A percentile compares a stretch with the other conserved stretches of the same genome.
Conservation (phyloP, 2,329 filamentous ascomycete genomes). For the Xylaria sp. region DNA sequence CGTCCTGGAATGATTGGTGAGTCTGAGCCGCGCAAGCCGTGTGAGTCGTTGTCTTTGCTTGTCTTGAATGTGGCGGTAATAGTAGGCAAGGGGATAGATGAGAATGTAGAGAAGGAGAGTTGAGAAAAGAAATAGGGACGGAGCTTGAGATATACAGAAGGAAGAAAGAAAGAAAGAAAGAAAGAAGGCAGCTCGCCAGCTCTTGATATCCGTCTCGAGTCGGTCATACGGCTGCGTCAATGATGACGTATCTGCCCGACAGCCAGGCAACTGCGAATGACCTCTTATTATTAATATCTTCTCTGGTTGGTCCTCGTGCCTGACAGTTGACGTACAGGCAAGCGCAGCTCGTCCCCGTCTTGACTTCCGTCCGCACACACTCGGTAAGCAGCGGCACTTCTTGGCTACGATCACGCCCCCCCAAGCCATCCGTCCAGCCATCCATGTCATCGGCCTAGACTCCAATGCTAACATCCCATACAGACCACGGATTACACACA, state of each 20-base stretch:
- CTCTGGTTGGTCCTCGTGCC: too few species aligned
- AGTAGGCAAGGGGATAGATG: not conserved
- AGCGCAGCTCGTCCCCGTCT: not conserved
- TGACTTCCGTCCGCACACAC: not conserved
- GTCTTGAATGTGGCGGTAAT: not conserved
- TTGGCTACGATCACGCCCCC: too few species aligned
- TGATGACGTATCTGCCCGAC: constrained; percentile 28
- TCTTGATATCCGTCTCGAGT: not conserved
- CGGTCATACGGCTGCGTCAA: constrained; percentile 22
- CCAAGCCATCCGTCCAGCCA: not conserved
- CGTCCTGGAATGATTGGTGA: not conserved
- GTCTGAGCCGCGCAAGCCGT: not conserved
- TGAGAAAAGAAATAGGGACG: not conserved
- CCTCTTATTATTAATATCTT: too few species aligned
- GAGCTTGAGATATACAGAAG: not conserved
- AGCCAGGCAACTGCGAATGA: not conserved
- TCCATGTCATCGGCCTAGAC: not conserved
- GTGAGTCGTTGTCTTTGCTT: not conserved
- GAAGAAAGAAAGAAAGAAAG: not conserved
- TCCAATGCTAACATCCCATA: not conserved
- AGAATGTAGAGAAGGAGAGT: not conserved
- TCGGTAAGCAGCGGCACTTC: not conserved
- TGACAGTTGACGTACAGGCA: too few species aligned
- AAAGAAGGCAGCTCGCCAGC: not conserved
- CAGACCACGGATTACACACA: not conserved